Evolutionary conservation across 1,139 yeast genomes (phyloP).

Genomic region (Sugiyamaella castrensis): DNA sequence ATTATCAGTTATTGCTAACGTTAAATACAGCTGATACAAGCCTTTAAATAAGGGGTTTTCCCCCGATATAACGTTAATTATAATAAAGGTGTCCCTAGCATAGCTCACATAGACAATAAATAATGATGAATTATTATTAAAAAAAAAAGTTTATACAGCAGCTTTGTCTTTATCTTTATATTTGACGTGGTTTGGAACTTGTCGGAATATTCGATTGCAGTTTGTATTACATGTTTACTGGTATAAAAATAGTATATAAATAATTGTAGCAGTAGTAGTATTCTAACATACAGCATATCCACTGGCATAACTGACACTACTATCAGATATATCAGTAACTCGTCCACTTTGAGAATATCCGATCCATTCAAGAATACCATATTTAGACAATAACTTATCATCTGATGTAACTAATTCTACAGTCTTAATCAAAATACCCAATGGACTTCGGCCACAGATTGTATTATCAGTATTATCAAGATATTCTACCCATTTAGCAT

Average conservation of each 20-base stretch:
- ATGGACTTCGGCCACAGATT: constrained; percentile 89
- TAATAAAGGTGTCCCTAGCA: too few relatives aligned
- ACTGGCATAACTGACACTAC: constrained; percentile 88
- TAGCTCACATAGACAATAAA: too few relatives aligned
- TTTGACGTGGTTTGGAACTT: background rate
- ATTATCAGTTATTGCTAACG: too few relatives aligned
- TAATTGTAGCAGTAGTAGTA: too few relatives aligned
- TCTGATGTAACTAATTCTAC: constrained; percentile 40
- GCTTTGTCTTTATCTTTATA: too few relatives aligned
- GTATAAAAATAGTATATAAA: too few relatives aligned
- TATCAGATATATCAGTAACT: constrained; percentile 51
- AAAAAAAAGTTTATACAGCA: too few relatives aligned
- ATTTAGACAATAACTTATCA: constrained; percentile 8
- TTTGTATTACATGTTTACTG: too few relatives aligned
- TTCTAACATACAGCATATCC: constrained; percentile 53
- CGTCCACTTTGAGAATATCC: constrained; percentile 78
- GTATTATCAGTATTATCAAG: constrained; percentile 75
- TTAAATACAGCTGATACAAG: too few relatives aligned
- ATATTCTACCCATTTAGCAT: constrained; percentile 62
- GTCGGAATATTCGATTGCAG: background rate
- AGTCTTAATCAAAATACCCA: constrained; percentile 58
- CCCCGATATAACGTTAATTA: too few relatives aligned
- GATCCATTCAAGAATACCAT: constrained; percentile 58
- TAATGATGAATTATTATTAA: too few relatives aligned
- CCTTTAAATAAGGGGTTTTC: too few relatives aligned